phyloP scores from a whole-genome alignment of 352 stramenopile genomes.

The Pythium apleroticum region DNA sequence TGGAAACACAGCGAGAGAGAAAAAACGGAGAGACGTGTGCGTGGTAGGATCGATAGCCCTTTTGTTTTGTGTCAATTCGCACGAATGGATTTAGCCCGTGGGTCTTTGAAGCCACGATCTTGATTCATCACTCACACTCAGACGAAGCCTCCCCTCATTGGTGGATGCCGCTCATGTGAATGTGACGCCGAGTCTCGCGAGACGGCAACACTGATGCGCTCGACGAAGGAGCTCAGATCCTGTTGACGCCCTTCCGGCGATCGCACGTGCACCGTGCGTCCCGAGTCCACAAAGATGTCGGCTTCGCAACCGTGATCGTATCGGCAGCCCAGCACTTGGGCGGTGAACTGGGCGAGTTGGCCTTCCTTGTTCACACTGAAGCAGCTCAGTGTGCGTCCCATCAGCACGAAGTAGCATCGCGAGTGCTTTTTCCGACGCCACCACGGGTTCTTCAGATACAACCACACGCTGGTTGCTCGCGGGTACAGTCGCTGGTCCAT shows the following conservation, averaged over 20 bases:
- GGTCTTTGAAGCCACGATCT: neutral
- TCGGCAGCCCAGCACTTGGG: conserved; percentile 24
- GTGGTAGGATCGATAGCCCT: neutral
- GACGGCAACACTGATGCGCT: neutral
- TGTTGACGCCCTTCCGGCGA: neutral
- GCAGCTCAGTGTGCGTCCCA: conserved; percentile 39
- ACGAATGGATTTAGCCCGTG: neutral
- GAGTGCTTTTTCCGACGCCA: conserved; percentile 29
- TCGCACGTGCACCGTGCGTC: neutral
- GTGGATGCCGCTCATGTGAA: too few species aligned
- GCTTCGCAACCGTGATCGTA: conserved; percentile 21
- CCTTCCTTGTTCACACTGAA: conserved; percentile 57
- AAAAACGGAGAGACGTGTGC: neutral
- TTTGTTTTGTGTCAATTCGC: conserved; percentile 1
- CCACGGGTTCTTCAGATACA: conserved; percentile 41
- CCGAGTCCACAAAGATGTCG: neutral
- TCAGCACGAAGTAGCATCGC: conserved; percentile 40
- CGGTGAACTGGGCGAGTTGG: conserved; percentile 34
- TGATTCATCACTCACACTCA: too few species aligned
- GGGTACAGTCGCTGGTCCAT: neutral
- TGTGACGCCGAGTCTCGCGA: too few species aligned
- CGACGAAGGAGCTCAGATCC: neutral
- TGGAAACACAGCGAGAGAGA: neutral
- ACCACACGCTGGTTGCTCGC: conserved; percentile 24
- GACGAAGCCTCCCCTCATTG: too few species aligned